Conservation (phyloP, 2,329 filamentous ascomycete species). For the Aaosphaeria arxii region DNA sequence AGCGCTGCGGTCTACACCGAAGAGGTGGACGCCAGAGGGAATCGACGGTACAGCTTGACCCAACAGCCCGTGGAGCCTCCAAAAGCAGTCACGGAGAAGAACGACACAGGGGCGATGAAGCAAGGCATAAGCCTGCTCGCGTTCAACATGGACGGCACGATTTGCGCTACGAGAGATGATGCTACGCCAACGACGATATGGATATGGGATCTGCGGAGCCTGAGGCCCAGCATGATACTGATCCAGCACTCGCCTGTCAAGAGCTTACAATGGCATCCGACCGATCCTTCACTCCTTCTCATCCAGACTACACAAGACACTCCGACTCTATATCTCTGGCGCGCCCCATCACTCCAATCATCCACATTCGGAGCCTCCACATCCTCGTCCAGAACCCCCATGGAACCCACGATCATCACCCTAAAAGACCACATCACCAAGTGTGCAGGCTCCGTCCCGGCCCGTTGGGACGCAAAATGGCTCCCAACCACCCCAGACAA, state of each 20-base stretch:
- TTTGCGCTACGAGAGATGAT: conserved; percentile 39
- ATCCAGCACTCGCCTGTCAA: conserved; percentile 46
- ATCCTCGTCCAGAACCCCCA: conserved; percentile 1
- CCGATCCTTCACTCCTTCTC: conserved; percentile 34
- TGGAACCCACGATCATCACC: conserved; percentile 23
- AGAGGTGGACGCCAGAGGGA: conserved; percentile 25
- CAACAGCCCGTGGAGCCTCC: conserved; percentile 35
- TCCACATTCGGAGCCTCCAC: conserved; percentile 9
- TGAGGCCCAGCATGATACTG: conserved; percentile 38
- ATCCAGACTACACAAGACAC: conserved; percentile 42
- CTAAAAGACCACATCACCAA: conserved; percentile 20
- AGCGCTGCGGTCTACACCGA: conserved; percentile 34
- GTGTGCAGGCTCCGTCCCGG: conserved; percentile 14
- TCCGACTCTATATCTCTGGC: conserved; percentile 40
- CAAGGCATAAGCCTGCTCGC: conserved; percentile 35
- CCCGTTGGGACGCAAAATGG: conserved; percentile 26
- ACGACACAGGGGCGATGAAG: conserved; percentile 28
- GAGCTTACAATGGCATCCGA: conserved; percentile 44
- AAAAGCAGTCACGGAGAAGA: conserved; percentile 27
- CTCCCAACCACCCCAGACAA: conserved; percentile 18
- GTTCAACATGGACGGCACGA: conserved; percentile 34
- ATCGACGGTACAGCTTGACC: conserved; percentile 25
- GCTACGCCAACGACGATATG: conserved; percentile 44
- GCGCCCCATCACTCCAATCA: conserved; percentile 7
- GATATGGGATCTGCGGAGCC: conserved; percentile 45